phyloP scores from a whole-genome alignment of 345 rosid species.

The Bretschneidera sinensis region DNA sequence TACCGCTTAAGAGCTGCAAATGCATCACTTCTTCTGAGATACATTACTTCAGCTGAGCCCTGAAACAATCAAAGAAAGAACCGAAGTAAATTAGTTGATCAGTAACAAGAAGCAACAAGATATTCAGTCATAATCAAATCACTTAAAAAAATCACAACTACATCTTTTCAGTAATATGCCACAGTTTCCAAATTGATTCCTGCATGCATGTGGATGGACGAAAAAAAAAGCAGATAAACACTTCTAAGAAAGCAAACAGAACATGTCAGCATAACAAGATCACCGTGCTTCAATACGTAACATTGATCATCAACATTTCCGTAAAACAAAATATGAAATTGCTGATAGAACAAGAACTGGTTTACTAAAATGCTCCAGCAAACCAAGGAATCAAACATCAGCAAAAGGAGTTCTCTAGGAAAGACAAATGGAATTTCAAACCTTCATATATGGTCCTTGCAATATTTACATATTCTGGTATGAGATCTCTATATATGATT shows the following conservation, averaged over 20 bases:
- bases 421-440: conserved; percentile 19
- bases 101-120: no score
- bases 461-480: conserved; percentile 62
- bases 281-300: conserved; percentile 41
- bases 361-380: conserved; percentile 39
- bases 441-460: conserved; percentile 94
- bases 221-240: no score
- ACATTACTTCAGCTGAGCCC: conserved; percentile 97
- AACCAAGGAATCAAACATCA: conserved; percentile 40
- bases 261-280: conserved; percentile 48
- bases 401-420: conserved; percentile 32
- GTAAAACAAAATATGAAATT: conserved; percentile 31
- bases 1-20: conserved; percentile 79
- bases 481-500: conserved; percentile 72
- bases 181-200: no score
- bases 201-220: no score
- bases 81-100: no score
- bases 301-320: conserved; percentile 35
- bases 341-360: conserved; percentile 23
- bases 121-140: not conserved
- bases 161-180: no score
- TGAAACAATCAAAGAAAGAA: no score
- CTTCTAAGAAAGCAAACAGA: conserved; percentile 50
- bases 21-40: conserved; percentile 83
- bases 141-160: no score